These are phyloP conservation scores for Neofusicoccum ribis DNA, from an alignment of 2,329 filamentous ascomycete species.

Conservation along the genomic window DNA sequence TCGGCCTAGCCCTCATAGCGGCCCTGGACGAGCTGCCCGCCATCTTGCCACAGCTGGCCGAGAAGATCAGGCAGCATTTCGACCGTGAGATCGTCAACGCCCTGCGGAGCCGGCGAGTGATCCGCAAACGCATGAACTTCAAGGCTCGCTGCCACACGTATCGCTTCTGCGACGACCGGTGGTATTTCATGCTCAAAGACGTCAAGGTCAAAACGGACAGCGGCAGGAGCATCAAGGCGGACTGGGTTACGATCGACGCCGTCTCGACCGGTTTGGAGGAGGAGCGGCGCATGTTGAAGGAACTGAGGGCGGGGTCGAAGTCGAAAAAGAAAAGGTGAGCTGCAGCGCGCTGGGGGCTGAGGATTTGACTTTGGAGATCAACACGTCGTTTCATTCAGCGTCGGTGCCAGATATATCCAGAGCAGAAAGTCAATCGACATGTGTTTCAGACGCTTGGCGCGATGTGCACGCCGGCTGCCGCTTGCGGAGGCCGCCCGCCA, in stretches of 20 bases:
- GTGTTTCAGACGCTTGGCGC: not conserved
- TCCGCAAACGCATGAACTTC: slow-evolving; percentile 8
- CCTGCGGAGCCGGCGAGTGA: not conserved
- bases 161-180: slow-evolving; percentile 10
- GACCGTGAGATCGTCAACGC: slow-evolving; percentile 10
- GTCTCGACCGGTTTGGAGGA: not conserved
- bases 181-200: slow-evolving; percentile 7
- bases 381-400: not conserved
- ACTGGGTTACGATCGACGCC: not conserved
- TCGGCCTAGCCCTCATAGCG: slow-evolving; percentile 12
- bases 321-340: not conserved
- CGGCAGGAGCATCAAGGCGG: slow-evolving; percentile 7
- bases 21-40: slow-evolving; percentile 7
- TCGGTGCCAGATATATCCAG: not conserved
- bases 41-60: slow-evolving; percentile 9
- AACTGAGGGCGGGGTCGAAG: not conserved
- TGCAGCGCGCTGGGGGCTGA: not conserved
- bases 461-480: not conserved
- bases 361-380: not conserved
- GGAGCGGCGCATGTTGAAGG: not conserved
- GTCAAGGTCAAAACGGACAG: slow-evolving; percentile 7
- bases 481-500: not conserved
- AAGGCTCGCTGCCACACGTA: slow-evolving; percentile 16
- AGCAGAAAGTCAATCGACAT: not conserved
- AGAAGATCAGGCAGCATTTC: slow-evolving; percentile 1